A percentile compares a stretch with the other conserved stretches of the same genome.
phyloP scores from a whole-genome alignment of 2,329 filamentous ascomycete genomes.

The Alternaria sp. region DNA sequence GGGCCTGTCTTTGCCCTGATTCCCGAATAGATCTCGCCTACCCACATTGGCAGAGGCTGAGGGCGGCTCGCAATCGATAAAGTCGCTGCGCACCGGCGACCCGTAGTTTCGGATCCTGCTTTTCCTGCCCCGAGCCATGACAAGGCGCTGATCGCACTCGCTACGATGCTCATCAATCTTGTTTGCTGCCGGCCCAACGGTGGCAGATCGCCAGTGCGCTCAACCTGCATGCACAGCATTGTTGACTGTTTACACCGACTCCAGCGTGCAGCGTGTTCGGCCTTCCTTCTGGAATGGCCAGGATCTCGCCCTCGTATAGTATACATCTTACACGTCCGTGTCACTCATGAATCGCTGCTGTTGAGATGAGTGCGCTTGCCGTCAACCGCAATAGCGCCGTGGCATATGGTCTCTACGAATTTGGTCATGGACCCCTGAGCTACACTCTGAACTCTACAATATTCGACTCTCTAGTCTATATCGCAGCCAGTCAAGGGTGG shows the following conservation, averaged over 20 bases:
- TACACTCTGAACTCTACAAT: neutral
- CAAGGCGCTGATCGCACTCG: slow-evolving; percentile 18
- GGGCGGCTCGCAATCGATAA: slow-evolving; percentile 30
- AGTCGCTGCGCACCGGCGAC: slow-evolving; percentile 2
- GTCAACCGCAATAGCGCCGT: slow-evolving; percentile 4
- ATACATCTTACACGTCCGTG: slow-evolving; percentile 4
- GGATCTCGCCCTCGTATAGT: neutral
- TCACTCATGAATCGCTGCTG: neutral
- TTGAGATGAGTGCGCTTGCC: neutral
- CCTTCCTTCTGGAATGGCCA: neutral
- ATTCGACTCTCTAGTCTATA: neutral
- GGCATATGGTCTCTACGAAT: neutral
- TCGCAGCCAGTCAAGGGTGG: neutral
- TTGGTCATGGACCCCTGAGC: slow-evolving; percentile 3
- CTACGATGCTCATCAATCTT: neutral
- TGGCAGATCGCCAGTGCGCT: neutral
- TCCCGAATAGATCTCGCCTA: slow-evolving; percentile 1
- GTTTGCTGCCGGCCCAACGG: neutral
- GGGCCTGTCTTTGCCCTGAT: slow-evolving; percentile 3
- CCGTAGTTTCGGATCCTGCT: slow-evolving; percentile 17
- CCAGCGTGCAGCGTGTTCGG: neutral
- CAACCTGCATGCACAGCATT: neutral
- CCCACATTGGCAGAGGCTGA: slow-evolving; percentile 13
- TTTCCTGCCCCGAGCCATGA: slow-evolving; percentile 4
- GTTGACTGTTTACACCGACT: slow-evolving; percentile 3